Evolutionary conservation across 176 grass and related monocot genomes (phyloP), one percentile per base, ranked within the genome.

Genomic region (Musa beccarii): DNA sequence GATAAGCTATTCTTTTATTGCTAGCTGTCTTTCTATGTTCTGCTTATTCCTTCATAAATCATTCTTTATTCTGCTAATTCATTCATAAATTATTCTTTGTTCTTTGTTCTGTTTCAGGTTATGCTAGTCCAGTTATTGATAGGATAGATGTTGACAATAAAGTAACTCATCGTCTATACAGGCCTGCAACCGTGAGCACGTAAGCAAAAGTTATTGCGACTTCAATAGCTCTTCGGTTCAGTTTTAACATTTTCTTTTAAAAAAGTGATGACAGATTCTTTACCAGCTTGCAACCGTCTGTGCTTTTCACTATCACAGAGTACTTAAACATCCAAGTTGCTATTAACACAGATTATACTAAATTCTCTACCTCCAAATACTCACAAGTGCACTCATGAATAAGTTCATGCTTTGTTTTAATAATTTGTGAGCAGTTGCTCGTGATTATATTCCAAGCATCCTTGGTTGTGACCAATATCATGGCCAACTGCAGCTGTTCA

Each of bases 121-220:
- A 99, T 86, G 96, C 96, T 79, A 95, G 84, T 75, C 96, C 96
- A 69, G 88, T 99, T 79, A 89, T 95, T 78, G 91, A 99, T 79
- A 87, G 78, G 81, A 99, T 99, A 83, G 96, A 99, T 75, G 59
- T 85, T 51, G 84, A 99, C 12, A 99, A 86, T 55, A 92, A 70
- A 83, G 95, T 99, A 84, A 86, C 79, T 62, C 89, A 84, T 70
- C 89, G 91, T 64, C 81, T 99, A 53, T 99, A 99, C 84, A 88
- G 96, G 28, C 91, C 96, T 57, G 88, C 96, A 74, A 99, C 96
- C 68, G 91, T 99, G 79, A 87, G 88, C 67, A 99, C 89, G 96
- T 99, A 87, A 89, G 90, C 88, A 65, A 51, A 70, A 20, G 17
- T 70, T 51, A 10, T 17, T 43, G 34, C 2, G 15, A 62, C 57